Base-by-base conservation (phyloP, 2,329 filamentous ascomycete genomes). In the Botryotinia narcissicola region DNA sequence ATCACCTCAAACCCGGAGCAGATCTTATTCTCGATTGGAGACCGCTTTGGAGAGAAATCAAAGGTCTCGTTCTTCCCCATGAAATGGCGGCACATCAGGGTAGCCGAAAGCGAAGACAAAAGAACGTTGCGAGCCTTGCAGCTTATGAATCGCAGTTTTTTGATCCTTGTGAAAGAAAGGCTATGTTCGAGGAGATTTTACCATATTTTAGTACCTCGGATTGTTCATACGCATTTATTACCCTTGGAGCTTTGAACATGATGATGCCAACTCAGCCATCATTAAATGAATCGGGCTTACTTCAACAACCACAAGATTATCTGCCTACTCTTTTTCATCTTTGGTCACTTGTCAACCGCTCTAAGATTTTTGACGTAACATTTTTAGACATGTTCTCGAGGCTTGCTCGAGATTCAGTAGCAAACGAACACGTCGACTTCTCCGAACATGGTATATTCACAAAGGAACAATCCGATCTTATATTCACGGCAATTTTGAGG, bases 301-400 rank as follows among this genome's bases (percentile, higher is more conserved):
- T 97, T n/a, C 63, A 73, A 22, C 91, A 94, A 78, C 95, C 96
- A 0, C 91, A 95, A 77, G 91, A 95, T 80, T 95, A 97, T 79
- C 85, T 98, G 51, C 96, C 96, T 4, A 97, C 95, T 0, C 92
- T 97, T 78, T 99, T 99, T 85, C 96, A 99, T 82, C 84, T 98
- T 1, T 99, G 96, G 96, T 96, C 95, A 1, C 86, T 98, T 60
- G 90, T 98, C 77, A 96, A 94, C 78, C 88, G 97, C 70, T 98
- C 95, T 1, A 96, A 93, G 82, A 87, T 90, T 5, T 92, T 96
- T 75, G 96, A 99, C 82, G 89, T 93, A 73, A 92, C 92, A 75
- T 95, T 97, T 79, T 88, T 98, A 76, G 96, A 99, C 82, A 88
- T 97, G 46, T 89, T 97, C 75, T 98, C 96, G 20, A 88, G 96